Conservation (phyloP, 192 early-diverging fungal genomes). For the Entomortierella parvispora region DNA sequence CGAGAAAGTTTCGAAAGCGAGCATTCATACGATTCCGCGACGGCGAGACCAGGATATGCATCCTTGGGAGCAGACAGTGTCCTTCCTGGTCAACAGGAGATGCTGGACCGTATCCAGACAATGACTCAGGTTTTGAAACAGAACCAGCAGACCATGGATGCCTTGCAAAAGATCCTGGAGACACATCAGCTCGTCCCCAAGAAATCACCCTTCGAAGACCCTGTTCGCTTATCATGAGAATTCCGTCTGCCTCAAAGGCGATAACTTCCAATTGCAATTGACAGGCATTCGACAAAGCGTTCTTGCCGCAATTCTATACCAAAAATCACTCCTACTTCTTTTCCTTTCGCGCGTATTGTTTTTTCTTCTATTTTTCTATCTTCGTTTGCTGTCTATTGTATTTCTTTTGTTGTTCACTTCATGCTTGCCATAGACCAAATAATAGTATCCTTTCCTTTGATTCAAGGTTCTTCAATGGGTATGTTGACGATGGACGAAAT, state of each 20-base stretch:
- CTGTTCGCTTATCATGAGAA: background rate
- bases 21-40: conserved; percentile 46
- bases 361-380: too few relatives aligned
- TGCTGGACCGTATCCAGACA: conserved; percentile 42
- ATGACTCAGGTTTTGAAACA: conserved; percentile 51
- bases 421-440: too few relatives aligned
- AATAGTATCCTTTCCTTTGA: too few relatives aligned
- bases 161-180: conserved; percentile 46
- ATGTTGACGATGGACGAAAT: too few relatives aligned
- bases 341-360: too few relatives aligned
- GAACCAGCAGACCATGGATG: conserved; percentile 52
- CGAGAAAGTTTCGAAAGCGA: conserved; percentile 55
- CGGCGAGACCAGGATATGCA: conserved; percentile 39
- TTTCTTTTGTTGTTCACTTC: too few relatives aligned
- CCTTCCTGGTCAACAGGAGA: conserved; percentile 38
- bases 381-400: too few relatives aligned
- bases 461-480: too few relatives aligned
- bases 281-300: too few relatives aligned
- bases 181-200: conserved; percentile 40
- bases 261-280: too few relatives aligned
- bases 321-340: background rate
- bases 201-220: conserved; percentile 42
- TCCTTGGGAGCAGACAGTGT: conserved; percentile 20
- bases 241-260: too few relatives aligned
- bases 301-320: conserved; percentile 2